Evolutionary conservation across 1,284 basidiomycete genomes (phyloP), one percentile per base, ranked within the genome.

Genomic region (Peniophora sp.): DNA sequence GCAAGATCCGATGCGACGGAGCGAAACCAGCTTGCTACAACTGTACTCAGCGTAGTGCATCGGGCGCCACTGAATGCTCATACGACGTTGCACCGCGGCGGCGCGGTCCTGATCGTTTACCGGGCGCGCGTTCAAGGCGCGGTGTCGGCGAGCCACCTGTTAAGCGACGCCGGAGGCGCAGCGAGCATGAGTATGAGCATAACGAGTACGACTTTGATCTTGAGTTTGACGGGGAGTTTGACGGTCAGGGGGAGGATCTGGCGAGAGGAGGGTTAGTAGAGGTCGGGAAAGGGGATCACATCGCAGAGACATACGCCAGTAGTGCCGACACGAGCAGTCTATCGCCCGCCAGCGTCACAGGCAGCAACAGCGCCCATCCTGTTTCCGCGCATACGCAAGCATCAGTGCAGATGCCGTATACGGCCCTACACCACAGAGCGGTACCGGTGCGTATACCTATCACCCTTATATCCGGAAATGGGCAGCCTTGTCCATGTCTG

Each of bases 1-100:
- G 86, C 27, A 90, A 90, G 64, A 88, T 86, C 56, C 81, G 86
- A 12, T 90, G 87, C 62, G 87, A 90, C 62, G 88, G 88, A 49
- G 80, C 81, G 14, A 86, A 83, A 56, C 88, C 87, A 9, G 61
- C 72, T 12, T 90, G 87, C 60, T 75, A 83, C 59, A 88, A 87
- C 60, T 89, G 86, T 60, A 65, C 19, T 34, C 45, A 69, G n/a
- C 38, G 38, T 5, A 20, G 69, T 56, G 66, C 45, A 53, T 46
- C 39, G 43, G 66, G 2, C 59, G 59, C 52, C 66, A 63, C 47
- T 68, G 72, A 41, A 44, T 85, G 83, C 56, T 64, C 66, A 43
- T 90, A 89, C 58, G 88, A 90, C 58, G 48, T 76, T 17, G 65
- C 77, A 6, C 87, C 88, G 19, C 87, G 83, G 58, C 80, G 88